phyloP scores from a whole-genome alignment of 805 yeast genomes.

The Pichia nanzhaoensis region DNA sequence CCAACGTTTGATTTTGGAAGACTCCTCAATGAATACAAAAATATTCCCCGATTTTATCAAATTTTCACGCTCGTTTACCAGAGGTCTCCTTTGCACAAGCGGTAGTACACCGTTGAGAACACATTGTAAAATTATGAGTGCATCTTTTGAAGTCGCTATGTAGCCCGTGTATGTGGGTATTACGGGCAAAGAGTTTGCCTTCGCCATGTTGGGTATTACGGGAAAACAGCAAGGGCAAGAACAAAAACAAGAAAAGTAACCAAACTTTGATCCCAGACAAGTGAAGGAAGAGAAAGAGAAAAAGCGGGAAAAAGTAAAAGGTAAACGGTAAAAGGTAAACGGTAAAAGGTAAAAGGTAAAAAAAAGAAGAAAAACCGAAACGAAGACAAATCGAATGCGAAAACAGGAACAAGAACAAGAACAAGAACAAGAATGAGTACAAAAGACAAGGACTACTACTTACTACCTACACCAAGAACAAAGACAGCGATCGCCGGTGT shows the following conservation, averaged over 20 bases:
- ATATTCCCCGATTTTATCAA: conserved; percentile 72
- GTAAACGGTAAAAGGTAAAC: too few relatives aligned
- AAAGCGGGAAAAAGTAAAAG: too few relatives aligned
- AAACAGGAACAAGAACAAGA: neutral
- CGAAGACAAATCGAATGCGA: too few relatives aligned
- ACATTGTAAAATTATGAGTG: conserved; percentile 76
- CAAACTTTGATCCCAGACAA: too few relatives aligned
- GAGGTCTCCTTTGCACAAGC: conserved; percentile 71
- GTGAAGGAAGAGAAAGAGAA: too few relatives aligned
- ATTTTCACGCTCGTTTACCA: conserved; percentile 62
- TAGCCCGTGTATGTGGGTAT: conserved; percentile 66
- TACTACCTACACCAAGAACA: neutral
- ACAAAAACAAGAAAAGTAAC: neutral
- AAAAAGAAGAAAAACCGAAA: too few relatives aligned
- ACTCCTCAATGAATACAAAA: conserved; percentile 78
- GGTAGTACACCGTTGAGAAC: conserved; percentile 53
- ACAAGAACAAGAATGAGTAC: neutral
- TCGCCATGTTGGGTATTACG: neutral
- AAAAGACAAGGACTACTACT: neutral
- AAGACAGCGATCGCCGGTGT: too few relatives aligned
- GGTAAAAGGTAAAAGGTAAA: too few relatives aligned
- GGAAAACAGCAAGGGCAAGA: neutral
- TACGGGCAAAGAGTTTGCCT: neutral
- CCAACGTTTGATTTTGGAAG: conserved; percentile 86
- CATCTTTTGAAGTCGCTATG: conserved; percentile 77